Base-by-base conservation (phyloP, 108 stramenopile genomes). In the Cyclotella kingstonii region DNA sequence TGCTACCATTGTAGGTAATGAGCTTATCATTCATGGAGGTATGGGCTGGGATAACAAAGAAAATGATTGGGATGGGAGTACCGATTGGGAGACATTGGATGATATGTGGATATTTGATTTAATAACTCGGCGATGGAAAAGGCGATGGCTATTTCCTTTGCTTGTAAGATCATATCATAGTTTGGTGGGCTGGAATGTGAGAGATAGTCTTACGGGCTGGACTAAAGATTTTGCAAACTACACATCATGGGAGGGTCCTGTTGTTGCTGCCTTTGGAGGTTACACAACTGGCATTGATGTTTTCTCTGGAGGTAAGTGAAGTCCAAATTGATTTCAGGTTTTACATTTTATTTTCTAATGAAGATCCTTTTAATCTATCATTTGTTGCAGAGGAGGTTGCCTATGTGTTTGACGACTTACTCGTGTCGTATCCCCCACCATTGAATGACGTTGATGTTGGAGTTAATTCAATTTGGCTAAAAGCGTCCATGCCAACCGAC, bases 31-130 rank as follows among this genome's bases (percentile, higher is more conserved):
- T 9, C 70, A 81, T 26, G 80, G 80, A 3, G 80, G 80, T 12
- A 75, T 75, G 73, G 65, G 73, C 3, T 53, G 57, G 40, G 41
- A 58, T 41, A 59, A 45, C 28, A 53, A 58, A 14, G 41, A 39
- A 9, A 39, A 75, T 26, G 69, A 60, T 23, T 63, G 78, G 77
- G 73, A 69, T 39, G 73, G 73, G 12, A 42, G 39, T 17, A 67
- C 63, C 11, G 54, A 63, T 2, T 81, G 80, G 80, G 75, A 76
- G 11, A 46, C 63, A 5, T 22, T 81, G n/a, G 56, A 57, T 47
- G 80, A 81, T 41, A 62, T 75, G 46, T 81, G 80, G 80, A 66
- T 73, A 22, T 58, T 81, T 28, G 70, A 81, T 26, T 46, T 81
- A 12, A 77, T 54, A 3, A 58, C 65, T 22, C 44, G 64, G 25